Conservation (phyloP, 2,329 filamentous ascomycete genomes). For the Chalaropsis thielavioides region DNA sequence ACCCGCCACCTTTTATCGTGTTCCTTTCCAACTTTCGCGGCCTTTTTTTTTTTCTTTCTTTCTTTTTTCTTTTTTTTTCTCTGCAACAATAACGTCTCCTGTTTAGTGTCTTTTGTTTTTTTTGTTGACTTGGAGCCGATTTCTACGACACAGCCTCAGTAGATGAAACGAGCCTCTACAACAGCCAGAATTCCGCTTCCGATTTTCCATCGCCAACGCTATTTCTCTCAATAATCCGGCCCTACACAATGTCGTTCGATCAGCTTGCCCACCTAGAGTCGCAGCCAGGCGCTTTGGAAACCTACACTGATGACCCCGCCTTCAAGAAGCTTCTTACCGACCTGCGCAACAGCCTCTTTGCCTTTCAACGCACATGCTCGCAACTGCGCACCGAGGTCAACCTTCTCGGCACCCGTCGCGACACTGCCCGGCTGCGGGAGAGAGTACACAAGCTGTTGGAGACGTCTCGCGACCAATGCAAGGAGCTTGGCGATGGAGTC, state of each 20-base stretch:
- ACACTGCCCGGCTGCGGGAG: conserved; percentile 82
- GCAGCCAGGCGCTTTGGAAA: conserved; percentile 46
- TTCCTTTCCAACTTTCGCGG: not conserved
- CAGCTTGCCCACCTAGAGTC: conserved; percentile 74
- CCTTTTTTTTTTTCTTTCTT: not conserved
- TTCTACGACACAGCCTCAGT: not conserved
- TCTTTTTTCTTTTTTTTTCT: no score
- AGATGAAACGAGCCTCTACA: not conserved
- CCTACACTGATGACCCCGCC: conserved; percentile 80
- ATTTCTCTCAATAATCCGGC: not conserved
- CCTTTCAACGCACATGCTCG: conserved; percentile 74
- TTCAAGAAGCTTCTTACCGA: conserved; percentile 72
- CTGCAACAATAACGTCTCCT: not conserved
- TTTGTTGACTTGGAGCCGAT: not conserved
- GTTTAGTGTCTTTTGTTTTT: not conserved
- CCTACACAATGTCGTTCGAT: conserved; percentile 67
- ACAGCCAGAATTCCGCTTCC: not conserved
- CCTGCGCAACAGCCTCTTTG: conserved; percentile 79
- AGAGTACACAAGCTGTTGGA: conserved; percentile 77
- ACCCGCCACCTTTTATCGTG: not conserved
- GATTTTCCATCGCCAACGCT: not conserved
- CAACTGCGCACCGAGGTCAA: conserved; percentile 72
- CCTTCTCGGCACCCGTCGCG: conserved; percentile 75
- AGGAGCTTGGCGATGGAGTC: conserved; percentile 80
- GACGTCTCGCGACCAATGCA: conserved; percentile 74